phyloP scores from a whole-genome alignment of 2,329 filamentous ascomycete genomes.

The Biscogniauxia mediterranea region DNA sequence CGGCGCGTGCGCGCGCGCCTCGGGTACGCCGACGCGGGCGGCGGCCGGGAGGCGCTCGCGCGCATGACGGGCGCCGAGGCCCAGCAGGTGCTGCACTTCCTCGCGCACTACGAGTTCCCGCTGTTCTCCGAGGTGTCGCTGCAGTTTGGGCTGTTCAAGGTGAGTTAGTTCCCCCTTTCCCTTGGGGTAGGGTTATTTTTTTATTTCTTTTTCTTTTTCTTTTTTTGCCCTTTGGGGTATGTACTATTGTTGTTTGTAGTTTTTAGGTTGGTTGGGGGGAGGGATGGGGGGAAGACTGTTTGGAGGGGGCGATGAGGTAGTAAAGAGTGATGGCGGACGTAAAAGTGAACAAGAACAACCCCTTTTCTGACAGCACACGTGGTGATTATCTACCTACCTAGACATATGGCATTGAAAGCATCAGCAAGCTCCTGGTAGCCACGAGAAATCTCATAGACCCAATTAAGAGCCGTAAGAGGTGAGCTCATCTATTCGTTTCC shows the following conservation, averaged over 20 bases:
- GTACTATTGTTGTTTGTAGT: too few relatives aligned
- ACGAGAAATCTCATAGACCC: conserved; percentile 34
- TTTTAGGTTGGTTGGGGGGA: too few relatives aligned
- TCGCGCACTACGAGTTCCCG: conserved; percentile 28
- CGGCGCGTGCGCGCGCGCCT: conserved; percentile 21
- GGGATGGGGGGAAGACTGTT: not conserved
- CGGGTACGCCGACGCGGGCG: conserved; percentile 22
- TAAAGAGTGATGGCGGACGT: not conserved
- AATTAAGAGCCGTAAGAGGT: conserved; percentile 32
- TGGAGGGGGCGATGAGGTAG: too few relatives aligned
- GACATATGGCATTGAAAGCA: conserved; percentile 34
- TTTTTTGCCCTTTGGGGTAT: too few relatives aligned
- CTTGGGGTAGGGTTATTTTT: not conserved
- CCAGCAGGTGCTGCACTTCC: conserved; percentile 28
- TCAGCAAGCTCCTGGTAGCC: conserved; percentile 29
- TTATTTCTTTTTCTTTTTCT: not conserved
- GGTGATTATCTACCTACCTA: too few relatives aligned
- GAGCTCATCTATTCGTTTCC: not conserved
- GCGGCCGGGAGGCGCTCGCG: conserved; percentile 26
- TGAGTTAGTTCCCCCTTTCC: too few relatives aligned
- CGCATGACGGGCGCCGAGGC: conserved; percentile 33
- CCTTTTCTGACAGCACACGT: not conserved
- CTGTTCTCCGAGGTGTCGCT: conserved; percentile 24
- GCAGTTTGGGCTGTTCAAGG: conserved; percentile 35
- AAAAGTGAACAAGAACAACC: not conserved